phyloP scores from a whole-genome alignment of 495 filamentous ascomycete genomes.

The Pyrenopolyporus hunteri region DNA sequence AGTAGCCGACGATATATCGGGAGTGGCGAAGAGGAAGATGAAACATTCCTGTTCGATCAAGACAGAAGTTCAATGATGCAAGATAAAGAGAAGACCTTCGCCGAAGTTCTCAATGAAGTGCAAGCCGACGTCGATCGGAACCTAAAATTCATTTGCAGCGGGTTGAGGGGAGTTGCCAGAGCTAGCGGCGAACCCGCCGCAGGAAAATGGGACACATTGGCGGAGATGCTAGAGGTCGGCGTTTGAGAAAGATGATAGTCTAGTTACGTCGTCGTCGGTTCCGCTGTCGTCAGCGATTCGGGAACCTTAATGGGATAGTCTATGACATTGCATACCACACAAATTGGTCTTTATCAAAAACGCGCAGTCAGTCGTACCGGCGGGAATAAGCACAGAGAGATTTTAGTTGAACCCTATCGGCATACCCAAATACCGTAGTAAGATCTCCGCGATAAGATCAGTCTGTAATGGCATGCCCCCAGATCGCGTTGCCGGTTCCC shows the following conservation, averaged over 20 bases:
- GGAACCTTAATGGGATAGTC: neutral
- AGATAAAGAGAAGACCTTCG: slow-evolving; percentile 45
- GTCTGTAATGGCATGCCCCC: too few species aligned
- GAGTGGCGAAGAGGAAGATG: slow-evolving; percentile 49
- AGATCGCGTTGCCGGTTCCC: too few species aligned
- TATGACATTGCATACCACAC: too few species aligned
- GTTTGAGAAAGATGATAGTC: slow-evolving; percentile 39
- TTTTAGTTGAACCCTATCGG: too few species aligned
- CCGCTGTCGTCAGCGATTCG: neutral
- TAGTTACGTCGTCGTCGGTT: neutral
- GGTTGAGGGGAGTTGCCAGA: slow-evolving; percentile 63
- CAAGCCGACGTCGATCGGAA: slow-evolving; percentile 57
- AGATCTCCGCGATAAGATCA: too few species aligned
- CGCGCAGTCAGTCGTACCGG: too few species aligned
- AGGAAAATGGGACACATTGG: slow-evolving; percentile 63
- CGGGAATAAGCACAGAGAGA: too few species aligned
- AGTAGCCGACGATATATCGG: slow-evolving; percentile 40
- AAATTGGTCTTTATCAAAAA: too few species aligned
- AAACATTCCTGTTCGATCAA: slow-evolving; percentile 42
- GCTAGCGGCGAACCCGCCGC: slow-evolving; percentile 58
- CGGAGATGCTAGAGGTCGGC: slow-evolving; percentile 63
- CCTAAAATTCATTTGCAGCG: slow-evolving; percentile 59
- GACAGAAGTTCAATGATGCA: slow-evolving; percentile 37
- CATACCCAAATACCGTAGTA: too few species aligned
- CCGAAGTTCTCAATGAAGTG: slow-evolving; percentile 50